phyloP scores from a whole-genome alignment of 2,329 filamentous ascomycete species.

The Magnaporthales sp. region DNA sequence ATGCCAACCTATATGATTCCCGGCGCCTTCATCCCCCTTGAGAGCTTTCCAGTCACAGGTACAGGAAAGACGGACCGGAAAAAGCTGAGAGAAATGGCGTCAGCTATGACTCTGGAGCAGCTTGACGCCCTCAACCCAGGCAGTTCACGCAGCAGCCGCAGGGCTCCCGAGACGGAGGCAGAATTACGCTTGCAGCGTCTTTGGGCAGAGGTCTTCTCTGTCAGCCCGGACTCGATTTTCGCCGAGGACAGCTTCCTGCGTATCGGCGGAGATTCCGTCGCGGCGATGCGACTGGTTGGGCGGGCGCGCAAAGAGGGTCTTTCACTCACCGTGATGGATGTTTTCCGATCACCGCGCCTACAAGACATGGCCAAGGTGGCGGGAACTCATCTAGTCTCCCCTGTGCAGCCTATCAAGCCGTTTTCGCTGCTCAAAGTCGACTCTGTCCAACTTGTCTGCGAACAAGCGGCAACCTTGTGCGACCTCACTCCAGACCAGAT shows the following conservation, averaged over 20 bases:
- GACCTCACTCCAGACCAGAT: constrained; percentile 16
- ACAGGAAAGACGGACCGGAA: constrained; percentile 42
- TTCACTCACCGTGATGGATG: constrained; percentile 31
- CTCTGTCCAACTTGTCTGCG: neutral
- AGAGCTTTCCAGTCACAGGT: constrained; percentile 34
- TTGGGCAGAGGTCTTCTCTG: constrained; percentile 26
- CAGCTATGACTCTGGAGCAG: constrained; percentile 29
- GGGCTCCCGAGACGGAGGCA: too few relatives aligned
- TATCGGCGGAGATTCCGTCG: constrained; percentile 38
- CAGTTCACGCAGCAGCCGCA: too few relatives aligned
- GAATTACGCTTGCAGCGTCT: constrained; percentile 7
- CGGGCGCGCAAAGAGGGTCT: constrained; percentile 28
- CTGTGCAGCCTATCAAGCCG: neutral
- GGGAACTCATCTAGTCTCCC: neutral
- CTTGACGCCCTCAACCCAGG: constrained; percentile 16
- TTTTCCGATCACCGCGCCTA: constrained; percentile 22
- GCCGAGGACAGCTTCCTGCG: constrained; percentile 37
- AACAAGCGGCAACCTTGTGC: neutral
- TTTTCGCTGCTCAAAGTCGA: neutral
- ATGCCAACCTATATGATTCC: constrained; percentile 39
- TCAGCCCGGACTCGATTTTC: constrained; percentile 23
- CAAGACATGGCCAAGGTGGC: too few relatives aligned
- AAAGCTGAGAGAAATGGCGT: constrained; percentile 33
- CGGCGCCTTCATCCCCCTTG: constrained; percentile 33
- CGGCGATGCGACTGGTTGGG: constrained; percentile 38